Evolutionary conservation across 2,329 filamentous ascomycete genomes (phyloP).

Genomic region (Juglanconis juglandina): DNA sequence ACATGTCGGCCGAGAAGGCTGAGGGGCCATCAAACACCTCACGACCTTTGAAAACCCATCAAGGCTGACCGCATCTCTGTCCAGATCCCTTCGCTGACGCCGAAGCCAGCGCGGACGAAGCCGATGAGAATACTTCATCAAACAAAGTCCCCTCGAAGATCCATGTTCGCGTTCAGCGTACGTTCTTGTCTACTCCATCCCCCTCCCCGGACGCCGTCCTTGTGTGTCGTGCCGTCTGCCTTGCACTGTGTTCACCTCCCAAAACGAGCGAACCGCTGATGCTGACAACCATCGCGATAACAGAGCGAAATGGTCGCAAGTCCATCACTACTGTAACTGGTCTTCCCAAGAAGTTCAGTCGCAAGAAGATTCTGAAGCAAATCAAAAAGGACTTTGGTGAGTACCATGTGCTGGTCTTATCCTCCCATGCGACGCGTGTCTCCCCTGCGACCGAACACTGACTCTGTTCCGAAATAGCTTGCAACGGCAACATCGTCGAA

Average conservation of each 20-base stretch:
- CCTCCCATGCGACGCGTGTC: conserved; percentile 1
- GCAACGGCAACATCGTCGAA: conserved; percentile 99
- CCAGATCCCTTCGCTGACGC: conserved; percentile 99
- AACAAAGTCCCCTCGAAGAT: conserved; percentile 95
- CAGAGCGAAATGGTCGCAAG: conserved; percentile 99
- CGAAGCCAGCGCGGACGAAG: conserved; percentile 96
- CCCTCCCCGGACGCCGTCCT: too few species aligned
- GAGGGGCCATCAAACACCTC: too few species aligned
- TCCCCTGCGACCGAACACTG: conserved; percentile 2
- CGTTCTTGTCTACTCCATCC: conserved; percentile 34
- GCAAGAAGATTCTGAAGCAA: conserved; percentile 99
- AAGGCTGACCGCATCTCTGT: conserved; percentile 2
- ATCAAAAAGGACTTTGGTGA: conserved; percentile 99
- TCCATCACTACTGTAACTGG: conserved; percentile 99
- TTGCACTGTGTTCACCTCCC: not conserved
- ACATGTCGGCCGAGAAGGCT: too few species aligned
- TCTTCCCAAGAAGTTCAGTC: conserved; percentile 97
- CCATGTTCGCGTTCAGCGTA: conserved; percentile 99
- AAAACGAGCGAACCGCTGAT: not conserved
- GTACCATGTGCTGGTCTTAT: conserved; percentile 26
- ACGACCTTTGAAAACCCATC: not conserved
- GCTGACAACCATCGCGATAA: conserved; percentile 2
- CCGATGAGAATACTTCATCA: conserved; percentile 5
- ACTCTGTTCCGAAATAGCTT: conserved; percentile 56
- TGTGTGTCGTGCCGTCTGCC: not conserved